Conservation (phyloP, 331 rosid species). For the Prunus yedoensis region DNA sequence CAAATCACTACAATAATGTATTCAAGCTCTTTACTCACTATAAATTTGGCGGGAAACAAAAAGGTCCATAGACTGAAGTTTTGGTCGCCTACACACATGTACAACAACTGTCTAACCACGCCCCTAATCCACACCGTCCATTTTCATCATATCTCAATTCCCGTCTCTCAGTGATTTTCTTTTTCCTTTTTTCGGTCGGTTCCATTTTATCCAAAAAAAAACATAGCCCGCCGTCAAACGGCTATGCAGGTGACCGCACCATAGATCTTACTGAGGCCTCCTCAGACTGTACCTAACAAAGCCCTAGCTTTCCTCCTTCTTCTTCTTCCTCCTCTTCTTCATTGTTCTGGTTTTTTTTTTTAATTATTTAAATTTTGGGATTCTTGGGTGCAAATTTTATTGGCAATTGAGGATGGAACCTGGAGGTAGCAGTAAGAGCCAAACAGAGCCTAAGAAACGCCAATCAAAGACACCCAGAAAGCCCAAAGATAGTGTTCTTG, state of each 20-base stretch:
- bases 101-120: not conserved
- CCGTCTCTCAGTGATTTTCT: not conserved
- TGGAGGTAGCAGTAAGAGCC: slow-evolving; percentile 43
- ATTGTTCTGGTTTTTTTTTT: not conserved
- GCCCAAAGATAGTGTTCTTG: slow-evolving; percentile 67
- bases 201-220: not conserved
- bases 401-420: slow-evolving; percentile 48
- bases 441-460: slow-evolving; percentile 55
- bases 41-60: not conserved
- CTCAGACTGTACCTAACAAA: not conserved
- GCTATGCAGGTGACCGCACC: not conserved
- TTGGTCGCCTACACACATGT: not conserved
- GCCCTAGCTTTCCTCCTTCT: not conserved
- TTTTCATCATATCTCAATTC: not conserved
- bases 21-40: too few relatives aligned
- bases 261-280: not conserved
- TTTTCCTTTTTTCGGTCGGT: too few relatives aligned
- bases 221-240: not conserved
- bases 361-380: not conserved
- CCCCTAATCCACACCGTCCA: not conserved
- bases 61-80: not conserved
- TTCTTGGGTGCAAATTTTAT: not conserved
- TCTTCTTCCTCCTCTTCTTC: slow-evolving; percentile 6
- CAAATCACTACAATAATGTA: too few relatives aligned
- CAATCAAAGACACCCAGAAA: slow-evolving; percentile 68